Conservation (phyloP, 106 monocot genomes). For the Agapanthus africanus region DNA sequence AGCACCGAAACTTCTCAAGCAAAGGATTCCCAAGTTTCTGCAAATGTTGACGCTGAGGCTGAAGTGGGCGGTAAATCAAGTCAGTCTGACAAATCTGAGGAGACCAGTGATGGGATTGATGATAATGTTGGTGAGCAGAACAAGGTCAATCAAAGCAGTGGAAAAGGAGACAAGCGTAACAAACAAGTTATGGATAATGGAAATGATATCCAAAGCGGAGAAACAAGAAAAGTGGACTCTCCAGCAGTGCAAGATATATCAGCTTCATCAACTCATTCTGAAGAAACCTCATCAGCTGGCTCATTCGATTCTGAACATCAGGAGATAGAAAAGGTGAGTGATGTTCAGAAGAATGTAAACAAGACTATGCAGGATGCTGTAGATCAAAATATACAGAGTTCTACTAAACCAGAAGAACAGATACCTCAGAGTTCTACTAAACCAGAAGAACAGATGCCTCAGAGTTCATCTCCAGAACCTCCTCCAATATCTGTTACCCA, state of each 20-base stretch:
- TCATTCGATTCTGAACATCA: slow-evolving; percentile 14
- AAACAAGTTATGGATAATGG: slow-evolving; percentile 14
- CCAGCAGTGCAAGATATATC: slow-evolving; percentile 11
- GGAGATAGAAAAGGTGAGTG: slow-evolving; percentile 20
- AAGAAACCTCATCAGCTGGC: slow-evolving; percentile 17
- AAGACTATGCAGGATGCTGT: slow-evolving; percentile 25
- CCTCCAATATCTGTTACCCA: slow-evolving; percentile 67
- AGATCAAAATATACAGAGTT: slow-evolving; percentile 29
- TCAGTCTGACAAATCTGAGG: slow-evolving; percentile 23
- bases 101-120: slow-evolving; percentile 7
- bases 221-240: slow-evolving; percentile 21
- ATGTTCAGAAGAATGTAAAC: slow-evolving; percentile 22
- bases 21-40: slow-evolving; percentile 31
- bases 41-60: neutral
- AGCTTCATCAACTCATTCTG: slow-evolving; percentile 19
- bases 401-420: slow-evolving; percentile 34
- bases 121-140: slow-evolving; percentile 10
- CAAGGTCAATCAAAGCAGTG: slow-evolving; percentile 14
- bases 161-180: slow-evolving; percentile 7
- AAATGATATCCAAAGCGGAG: slow-evolving; percentile 14
- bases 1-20: slow-evolving; percentile 20
- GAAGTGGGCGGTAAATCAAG: slow-evolving; percentile 2
- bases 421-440: too few relatives aligned
- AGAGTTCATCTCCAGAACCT: slow-evolving; percentile 4
- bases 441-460: too few relatives aligned